Base-by-base conservation (phyloP, 106 monocot genomes). In the Chionographis japonica region DNA sequence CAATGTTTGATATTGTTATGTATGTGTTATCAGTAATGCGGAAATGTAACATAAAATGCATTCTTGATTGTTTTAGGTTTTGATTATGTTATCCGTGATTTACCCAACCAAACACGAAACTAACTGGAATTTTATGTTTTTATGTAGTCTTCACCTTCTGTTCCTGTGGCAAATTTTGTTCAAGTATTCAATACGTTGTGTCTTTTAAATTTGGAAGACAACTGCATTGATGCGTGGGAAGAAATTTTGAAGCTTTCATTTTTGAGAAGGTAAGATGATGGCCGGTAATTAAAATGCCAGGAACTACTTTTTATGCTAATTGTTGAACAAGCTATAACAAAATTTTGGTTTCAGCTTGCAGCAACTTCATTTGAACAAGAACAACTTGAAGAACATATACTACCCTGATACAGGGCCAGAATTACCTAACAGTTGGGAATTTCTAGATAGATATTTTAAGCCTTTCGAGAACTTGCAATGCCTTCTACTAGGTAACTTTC, bases 351-450 rank as follows among this genome's bases (percentile, higher is more conserved):
- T 66, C 80, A 98, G 97, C 57, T 85, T 98, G 72, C 83, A 89
- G 65, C 85, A 98, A 56, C 89, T 98, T 61, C 83, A 92, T 85
- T 77, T 98, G 74, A 93, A 87, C 78, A 93, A 82, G 67, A 98
- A 98, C 75, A 87, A 70, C 49, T 64, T 98, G 66, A 92, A 85
- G 51, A 67, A 68, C 56, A 75, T 92, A 74, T 87, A 59, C 57
- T 93, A 87, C 65, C 82, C 92, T 67, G 62, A 37, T 74, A 13
- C 71, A 65, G 43, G 53, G 36, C 18, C 54, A 27, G 52, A 51
- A 14, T 50, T 12, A 38, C 8, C 20, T 54, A 60, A 56, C 8
- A 68, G 76, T 72, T 7, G 54, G 60, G 37, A 55, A 62, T 56
- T 42, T 41, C 43, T 66, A 63, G 60, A 75, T 39, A 42, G 42